Evolutionary conservation across 257 asterid genomes (phyloP), one percentile per base, ranked within the genome.

Genomic region (Jaltomata sinuosa): DNA sequence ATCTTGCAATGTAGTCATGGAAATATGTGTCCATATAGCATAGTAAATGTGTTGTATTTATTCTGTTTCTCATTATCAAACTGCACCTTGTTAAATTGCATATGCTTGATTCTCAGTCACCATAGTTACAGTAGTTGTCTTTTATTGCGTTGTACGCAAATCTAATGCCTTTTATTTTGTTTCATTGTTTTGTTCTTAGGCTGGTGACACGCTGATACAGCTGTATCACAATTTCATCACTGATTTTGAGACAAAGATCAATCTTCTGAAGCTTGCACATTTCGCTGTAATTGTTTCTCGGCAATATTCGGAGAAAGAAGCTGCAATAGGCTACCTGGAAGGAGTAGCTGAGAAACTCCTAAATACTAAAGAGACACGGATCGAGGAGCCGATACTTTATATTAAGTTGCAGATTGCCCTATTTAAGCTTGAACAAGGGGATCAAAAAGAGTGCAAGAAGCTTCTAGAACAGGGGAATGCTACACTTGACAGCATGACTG

Each of bases 181-280:
- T 71, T 64, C 68, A 69, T 74, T 77, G 32, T 86, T 79, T 76
- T 79, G 52, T 62, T 55, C 86, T 85, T 91, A 97, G 98, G 98
- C 94, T 69, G 98, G 99, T 81, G 99, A 95, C 90, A 90, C 97
- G 57, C 86, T 97, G 82, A 97, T 97, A 83, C 99, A 97, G 86
- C 86, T 97, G 21, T 95, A 97, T 90, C 94, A 97, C 84, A 95
- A 94, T 87, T 95, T 97, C 89, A 97, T 97, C 72, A 89, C 97
- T 6, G 98, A 97, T 78, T 97, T 97, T 85, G 99, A 97, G 96
- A 95, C 98, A 36, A 97, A 95, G 88, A 97, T 97, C 92, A 95
- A 97, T 86, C 97, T 93, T 76, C 97, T 97, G 90, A 97, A 97
- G 93, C 98, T 97, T 85, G 97, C 99, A 47, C 99, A 95, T 88